These are phyloP conservation scores for Podila minutissima DNA, from an alignment of 192 early-diverging fungal species.

Conservation along the genomic window DNA sequence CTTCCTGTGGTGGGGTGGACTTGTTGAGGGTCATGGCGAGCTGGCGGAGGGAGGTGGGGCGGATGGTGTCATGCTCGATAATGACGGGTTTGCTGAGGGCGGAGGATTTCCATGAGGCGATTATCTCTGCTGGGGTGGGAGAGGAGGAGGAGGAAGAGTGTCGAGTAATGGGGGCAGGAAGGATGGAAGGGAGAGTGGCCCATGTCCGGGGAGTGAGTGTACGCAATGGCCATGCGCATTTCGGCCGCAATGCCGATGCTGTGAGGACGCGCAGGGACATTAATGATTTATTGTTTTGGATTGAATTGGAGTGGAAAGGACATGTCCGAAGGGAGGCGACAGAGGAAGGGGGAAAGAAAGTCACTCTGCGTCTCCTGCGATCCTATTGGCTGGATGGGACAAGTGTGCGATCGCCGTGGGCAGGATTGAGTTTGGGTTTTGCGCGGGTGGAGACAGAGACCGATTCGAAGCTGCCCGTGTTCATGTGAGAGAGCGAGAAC, in stretches of 20 bases:
- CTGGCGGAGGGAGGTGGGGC: constrained; percentile 28
- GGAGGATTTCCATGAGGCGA: constrained; percentile 21
- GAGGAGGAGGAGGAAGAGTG: background rate
- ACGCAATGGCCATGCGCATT: background rate
- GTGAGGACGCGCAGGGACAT: background rate
- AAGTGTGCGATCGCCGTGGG: too few species aligned
- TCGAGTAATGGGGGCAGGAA: background rate
- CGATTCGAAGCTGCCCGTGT: background rate
- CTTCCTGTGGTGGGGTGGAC: background rate
- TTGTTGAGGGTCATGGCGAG: constrained; percentile 44
- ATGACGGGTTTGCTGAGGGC: constrained; percentile 35
- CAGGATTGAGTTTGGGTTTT: too few species aligned
- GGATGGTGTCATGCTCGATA: constrained; percentile 43
- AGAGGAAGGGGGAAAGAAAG: background rate
- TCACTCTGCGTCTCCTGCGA: too few species aligned
- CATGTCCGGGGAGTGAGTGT: constrained; percentile 8
- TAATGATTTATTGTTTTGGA: background rate
- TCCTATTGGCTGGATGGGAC: background rate
- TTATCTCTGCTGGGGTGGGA: constrained; percentile 23
- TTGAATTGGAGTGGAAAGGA: constrained; percentile 7
- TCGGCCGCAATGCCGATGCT: background rate
- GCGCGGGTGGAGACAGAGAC: background rate
- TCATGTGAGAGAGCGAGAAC: background rate
- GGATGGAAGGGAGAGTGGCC: constrained; percentile 4
- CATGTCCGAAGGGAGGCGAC: background rate